Percentiles rank a stretch among this genome's conserved stretches.
These are phyloP conservation scores for Monsonia emarginata DNA, from an alignment of 441 rosid species.

Conservation along the genomic window DNA sequence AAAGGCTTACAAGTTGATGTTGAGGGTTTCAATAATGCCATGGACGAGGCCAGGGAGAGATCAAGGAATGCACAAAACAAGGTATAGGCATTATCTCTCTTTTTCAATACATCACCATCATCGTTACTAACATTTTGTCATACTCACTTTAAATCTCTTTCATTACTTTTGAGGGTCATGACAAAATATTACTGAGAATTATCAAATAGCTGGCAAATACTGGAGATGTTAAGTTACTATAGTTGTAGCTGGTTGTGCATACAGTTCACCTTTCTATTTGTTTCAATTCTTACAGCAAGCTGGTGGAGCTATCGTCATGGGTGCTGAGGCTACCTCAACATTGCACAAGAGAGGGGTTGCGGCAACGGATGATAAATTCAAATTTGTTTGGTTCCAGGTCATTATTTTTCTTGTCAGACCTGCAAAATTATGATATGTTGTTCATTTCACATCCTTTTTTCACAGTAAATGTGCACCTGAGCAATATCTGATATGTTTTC, in stretches of 20 bases:
- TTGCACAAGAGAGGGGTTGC: constrained; percentile 60
- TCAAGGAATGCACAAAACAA: constrained; percentile 85
- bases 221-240: background rate
- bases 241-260: background rate
- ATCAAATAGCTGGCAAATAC: background rate
- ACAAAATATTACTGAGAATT: background rate
- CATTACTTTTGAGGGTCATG: background rate
- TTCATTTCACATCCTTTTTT: background rate
- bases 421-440: background rate
- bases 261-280: constrained; percentile 8
- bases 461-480: background rate
- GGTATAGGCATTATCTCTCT: constrained; percentile 28
- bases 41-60: constrained; percentile 93
- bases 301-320: constrained; percentile 81
- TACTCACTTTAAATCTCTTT: background rate
- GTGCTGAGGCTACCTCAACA: constrained; percentile 84
- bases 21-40: constrained; percentile 65
- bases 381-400: constrained; percentile 79
- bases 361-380: constrained; percentile 73
- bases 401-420: constrained; percentile 8
- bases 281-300: constrained; percentile 49
- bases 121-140: background rate
- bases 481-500: background rate
- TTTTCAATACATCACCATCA: background rate
- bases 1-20: constrained; percentile 72